Conservation (phyloP, 345 rosid species). For the Bruguiera parviflora region DNA sequence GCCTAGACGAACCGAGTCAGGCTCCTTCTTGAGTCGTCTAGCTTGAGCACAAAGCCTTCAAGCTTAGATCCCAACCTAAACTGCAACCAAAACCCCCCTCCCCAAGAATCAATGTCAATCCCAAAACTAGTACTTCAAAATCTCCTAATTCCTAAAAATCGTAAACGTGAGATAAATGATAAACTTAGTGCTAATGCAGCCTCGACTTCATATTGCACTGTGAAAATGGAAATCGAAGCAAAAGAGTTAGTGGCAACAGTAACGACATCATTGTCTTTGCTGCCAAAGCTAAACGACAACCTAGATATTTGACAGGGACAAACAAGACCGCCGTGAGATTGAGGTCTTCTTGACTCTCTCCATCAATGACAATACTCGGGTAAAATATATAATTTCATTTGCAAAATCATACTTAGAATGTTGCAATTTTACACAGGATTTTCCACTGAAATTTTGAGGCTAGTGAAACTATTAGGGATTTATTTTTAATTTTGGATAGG, state of each 20-base stretch:
- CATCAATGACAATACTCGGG: slow-evolving; percentile 45
- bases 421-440: too few relatives aligned
- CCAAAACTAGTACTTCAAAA: slow-evolving; percentile 7
- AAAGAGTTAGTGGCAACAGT: slow-evolving; percentile 14
- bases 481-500: too few relatives aligned
- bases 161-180: slow-evolving; percentile 29
- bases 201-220: slow-evolving; percentile 25
- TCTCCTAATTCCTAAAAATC: slow-evolving; percentile 18
- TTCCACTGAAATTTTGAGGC: too few relatives aligned
- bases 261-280: slow-evolving; percentile 19
- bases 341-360: slow-evolving; percentile 64
- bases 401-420: too few relatives aligned
- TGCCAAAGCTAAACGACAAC: slow-evolving; percentile 18
- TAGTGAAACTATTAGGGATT: too few relatives aligned
- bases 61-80: slow-evolving; percentile 37
- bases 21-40: slow-evolving; percentile 41
- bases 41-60: slow-evolving; percentile 47
- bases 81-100: background rate
- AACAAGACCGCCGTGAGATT: slow-evolving; percentile 63
- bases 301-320: slow-evolving; percentile 23
- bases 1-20: slow-evolving; percentile 31
- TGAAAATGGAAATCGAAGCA: slow-evolving; percentile 54
- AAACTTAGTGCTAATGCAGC: slow-evolving; percentile 22
- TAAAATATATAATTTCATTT: slow-evolving; percentile 4
- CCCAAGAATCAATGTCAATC: slow-evolving; percentile 6